These are phyloP conservation scores for Rosa hybrid DNA, from an alignment of 331 rosid species.

Conservation along the genomic window DNA sequence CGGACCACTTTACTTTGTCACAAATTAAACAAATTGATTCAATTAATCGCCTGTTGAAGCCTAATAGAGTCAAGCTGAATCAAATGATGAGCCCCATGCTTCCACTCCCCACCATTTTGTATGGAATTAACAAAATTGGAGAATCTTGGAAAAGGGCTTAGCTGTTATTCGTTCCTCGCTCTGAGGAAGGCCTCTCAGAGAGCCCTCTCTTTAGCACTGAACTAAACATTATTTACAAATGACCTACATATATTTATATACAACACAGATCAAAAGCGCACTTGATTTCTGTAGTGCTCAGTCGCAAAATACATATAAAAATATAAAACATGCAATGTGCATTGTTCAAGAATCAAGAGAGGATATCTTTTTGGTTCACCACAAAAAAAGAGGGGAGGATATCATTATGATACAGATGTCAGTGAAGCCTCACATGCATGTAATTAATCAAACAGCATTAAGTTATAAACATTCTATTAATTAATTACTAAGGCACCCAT, in stretches of 20 bases:
- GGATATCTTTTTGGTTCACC: neutral
- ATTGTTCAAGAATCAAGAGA: neutral
- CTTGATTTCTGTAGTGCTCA: slow-evolving; percentile 26
- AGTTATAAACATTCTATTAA: neutral
- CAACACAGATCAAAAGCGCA: slow-evolving; percentile 20
- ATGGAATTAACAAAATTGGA: neutral
- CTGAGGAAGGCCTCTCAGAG: slow-evolving; percentile 6
- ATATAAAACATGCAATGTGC: neutral
- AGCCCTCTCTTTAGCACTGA: slow-evolving; percentile 1
- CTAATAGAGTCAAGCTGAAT: neutral
- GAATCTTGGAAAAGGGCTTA: neutral
- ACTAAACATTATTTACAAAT: neutral
- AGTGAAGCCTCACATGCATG: slow-evolving; percentile 11
- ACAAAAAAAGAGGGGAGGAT: neutral
- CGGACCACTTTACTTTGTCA: slow-evolving; percentile 34
- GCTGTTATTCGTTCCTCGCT: slow-evolving; percentile 15
- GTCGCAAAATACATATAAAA: neutral
- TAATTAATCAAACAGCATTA: neutral
- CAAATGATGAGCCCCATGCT: slow-evolving; percentile 14
- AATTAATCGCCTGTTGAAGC: slow-evolving; percentile 6
- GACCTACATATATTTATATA: neutral
- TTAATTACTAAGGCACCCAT: neutral
- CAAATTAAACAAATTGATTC: neutral
- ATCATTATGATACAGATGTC: slow-evolving; percentile 2
- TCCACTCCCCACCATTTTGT: slow-evolving; percentile 14